Percentiles rank a stretch among this genome's conserved stretches.
phyloP scores from a whole-genome alignment of 768 basidiomycete species.

The Arthromyces matolae region DNA sequence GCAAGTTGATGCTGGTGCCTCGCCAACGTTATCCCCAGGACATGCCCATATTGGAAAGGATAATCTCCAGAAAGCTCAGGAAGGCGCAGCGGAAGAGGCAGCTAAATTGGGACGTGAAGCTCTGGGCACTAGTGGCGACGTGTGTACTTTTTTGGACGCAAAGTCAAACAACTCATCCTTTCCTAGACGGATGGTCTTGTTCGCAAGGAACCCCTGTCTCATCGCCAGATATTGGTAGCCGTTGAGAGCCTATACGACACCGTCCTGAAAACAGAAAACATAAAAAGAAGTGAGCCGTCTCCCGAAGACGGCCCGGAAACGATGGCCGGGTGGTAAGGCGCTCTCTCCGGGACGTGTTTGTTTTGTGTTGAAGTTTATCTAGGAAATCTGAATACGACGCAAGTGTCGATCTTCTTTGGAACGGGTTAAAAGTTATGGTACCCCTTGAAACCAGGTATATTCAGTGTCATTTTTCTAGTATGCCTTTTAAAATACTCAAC shows the following conservation, averaged over 20 bases:
- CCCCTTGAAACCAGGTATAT: slow-evolving; percentile 92
- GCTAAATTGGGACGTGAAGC: slow-evolving; percentile 73
- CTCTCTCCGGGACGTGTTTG: background rate
- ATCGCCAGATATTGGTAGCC: slow-evolving; percentile 71
- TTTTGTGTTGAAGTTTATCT: background rate
- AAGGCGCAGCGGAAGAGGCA: slow-evolving; percentile 67
- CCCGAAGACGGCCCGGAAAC: slow-evolving; percentile 53
- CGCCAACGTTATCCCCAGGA: slow-evolving; percentile 43
- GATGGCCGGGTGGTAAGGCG: slow-evolving; percentile 42
- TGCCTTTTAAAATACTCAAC: background rate
- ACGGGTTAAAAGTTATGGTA: slow-evolving; percentile 77
- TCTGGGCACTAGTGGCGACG: slow-evolving; percentile 57
- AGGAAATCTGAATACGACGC: slow-evolving; percentile 59
- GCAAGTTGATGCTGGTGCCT: slow-evolving; percentile 69
- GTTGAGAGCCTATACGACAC: slow-evolving; percentile 85
- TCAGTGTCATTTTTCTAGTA: slow-evolving; percentile 8
- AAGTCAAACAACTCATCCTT: background rate
- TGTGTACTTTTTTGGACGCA: slow-evolving; percentile 23
- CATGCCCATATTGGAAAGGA: slow-evolving; percentile 54
- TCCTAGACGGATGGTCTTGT: slow-evolving; percentile 58
- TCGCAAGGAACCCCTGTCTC: slow-evolving; percentile 69
- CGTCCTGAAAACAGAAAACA: slow-evolving; percentile 80
- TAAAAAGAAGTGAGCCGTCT: slow-evolving; percentile 72
- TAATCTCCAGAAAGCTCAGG: slow-evolving; percentile 32
- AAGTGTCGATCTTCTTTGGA: slow-evolving; percentile 73